phyloP scores from a whole-genome alignment of 1,284 basidiomycete genomes.

The Marasmius sp. region DNA sequence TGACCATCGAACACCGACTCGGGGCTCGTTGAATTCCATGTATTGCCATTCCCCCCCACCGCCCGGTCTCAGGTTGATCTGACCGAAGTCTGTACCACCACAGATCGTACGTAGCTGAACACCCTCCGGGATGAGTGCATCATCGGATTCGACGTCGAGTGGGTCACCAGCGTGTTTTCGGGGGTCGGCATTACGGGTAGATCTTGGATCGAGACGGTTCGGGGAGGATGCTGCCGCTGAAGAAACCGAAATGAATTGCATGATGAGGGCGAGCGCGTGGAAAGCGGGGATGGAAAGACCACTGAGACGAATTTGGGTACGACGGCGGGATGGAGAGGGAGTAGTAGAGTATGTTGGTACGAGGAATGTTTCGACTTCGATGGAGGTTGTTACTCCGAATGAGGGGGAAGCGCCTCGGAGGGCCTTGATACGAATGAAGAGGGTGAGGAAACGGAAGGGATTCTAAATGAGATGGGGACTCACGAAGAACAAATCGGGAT shows the following conservation, averaged over 20 bases:
- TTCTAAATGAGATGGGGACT: too few species aligned
- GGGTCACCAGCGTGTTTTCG: conserved; percentile 24
- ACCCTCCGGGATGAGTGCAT: conserved; percentile 25
- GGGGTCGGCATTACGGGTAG: conserved; percentile 31
- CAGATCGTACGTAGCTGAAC: conserved; percentile 28
- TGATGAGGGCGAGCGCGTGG: conserved; percentile 6
- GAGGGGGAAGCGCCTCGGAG: too few species aligned
- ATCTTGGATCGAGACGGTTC: conserved; percentile 22
- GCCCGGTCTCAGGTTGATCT: conserved; percentile 5
- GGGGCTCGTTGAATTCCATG: too few species aligned
- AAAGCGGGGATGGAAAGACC: conserved; percentile 8
- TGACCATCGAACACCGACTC: conserved; percentile 23
- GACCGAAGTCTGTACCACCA: conserved; percentile 32
- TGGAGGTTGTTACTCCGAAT: too few species aligned
- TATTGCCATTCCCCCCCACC: conserved; percentile 29
- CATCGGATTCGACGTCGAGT: conserved; percentile 7
- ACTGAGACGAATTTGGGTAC: not conserved
- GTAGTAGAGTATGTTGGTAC: too few species aligned
- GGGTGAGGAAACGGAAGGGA: too few species aligned
- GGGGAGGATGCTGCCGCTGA: conserved; percentile 30
- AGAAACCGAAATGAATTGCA: conserved; percentile 22
- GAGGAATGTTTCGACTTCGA: too few species aligned
- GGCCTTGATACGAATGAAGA: too few species aligned
- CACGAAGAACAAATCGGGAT: too few species aligned
- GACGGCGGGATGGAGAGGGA: not conserved